These are phyloP conservation scores for Tagetes patula DNA, from an alignment of 129 eudicot genomes.

Conservation along the genomic window DNA sequence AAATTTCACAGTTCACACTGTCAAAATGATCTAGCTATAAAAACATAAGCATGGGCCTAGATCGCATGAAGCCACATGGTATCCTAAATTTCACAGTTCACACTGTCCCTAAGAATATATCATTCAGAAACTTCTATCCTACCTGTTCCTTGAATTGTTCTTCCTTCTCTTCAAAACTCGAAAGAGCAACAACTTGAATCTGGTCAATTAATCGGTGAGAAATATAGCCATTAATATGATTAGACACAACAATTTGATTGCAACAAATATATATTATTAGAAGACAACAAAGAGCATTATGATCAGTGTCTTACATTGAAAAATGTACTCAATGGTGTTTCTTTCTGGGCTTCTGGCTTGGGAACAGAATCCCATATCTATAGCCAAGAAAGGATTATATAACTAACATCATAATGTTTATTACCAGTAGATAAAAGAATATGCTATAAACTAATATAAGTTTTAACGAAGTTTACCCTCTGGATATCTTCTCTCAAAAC, in stretches of 20 bases:
- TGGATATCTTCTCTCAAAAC: conserved; percentile 25
- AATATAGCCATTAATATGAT: background rate
- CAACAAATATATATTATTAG: background rate
- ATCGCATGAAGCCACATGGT: conserved; percentile 7
- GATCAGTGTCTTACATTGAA: conserved; percentile 66
- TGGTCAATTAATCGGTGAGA: conserved; percentile 34
- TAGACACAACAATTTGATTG: background rate
- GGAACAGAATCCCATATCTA: conserved; percentile 99
- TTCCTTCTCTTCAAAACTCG: conserved; percentile 95
- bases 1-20: background rate
- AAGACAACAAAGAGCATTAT: background rate
- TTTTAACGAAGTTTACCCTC: conserved; percentile 11
- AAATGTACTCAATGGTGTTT: conserved; percentile 91
- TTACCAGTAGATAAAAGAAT: conserved; percentile 1
- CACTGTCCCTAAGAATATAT: background rate
- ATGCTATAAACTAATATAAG: conserved; percentile 11
- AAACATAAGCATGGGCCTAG: background rate
- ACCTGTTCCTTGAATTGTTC: conserved; percentile 93
- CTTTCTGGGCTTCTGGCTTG: conserved; percentile 90
- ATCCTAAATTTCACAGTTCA: background rate
- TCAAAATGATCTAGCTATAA: conserved; percentile 9
- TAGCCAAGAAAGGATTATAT: conserved; percentile 9
- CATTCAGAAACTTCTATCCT: background rate
- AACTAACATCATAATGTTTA: background rate
- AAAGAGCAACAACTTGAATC: conserved; percentile 93